Base-by-base conservation (phyloP, 116 monocot species). In the Dioscorea cayenensis region DNA sequence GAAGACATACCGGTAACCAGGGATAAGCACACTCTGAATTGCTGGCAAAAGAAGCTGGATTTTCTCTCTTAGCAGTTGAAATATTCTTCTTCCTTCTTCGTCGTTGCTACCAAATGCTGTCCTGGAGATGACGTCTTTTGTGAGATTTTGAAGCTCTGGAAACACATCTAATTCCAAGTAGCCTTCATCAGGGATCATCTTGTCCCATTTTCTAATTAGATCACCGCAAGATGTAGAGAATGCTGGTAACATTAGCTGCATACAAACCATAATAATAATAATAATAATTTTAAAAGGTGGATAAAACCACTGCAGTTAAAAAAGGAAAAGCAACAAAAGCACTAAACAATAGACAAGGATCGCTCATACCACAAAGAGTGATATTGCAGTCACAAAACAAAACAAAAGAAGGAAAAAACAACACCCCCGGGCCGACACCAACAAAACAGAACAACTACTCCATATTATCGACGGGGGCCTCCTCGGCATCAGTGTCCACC, bases 41-140 rank as follows among this genome's bases (percentile, higher is more conserved):
- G 60, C 72, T 35, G 71, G 36, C 5, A 73, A 28, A 17, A 84
- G 0, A 21, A 76, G 84, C 64, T 74, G 17, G 51, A 66, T 66
- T 79, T 82, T 81, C 69, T 91, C 85, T 1, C 5, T n/a, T 77
- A 74, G 84, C 7, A 91, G 77, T 38, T 83, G 78, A 61, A 87
- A 83, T 58, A 91, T 81, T 0, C 69, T 63, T 48, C 61, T 74
- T 20, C 91, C 87, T 85, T 83, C 87, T 68, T 81, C 74, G 36
- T 59, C 85, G 74, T 75, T 85, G 58, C 84, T 84, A 51, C 87
- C 87, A 68, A 91, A 91, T 60, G 85, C 91, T 23, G 87, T 73
- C 13, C 72, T 68, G 20, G 92, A 88, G 21, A 92, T 88, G n/a
- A 78, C 84, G 72, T 92, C 81, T 49, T 66, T 74, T 1, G 85